Conservation (phyloP, 2,329 filamentous ascomycete genomes). For the Xylariaceae sp. region DNA sequence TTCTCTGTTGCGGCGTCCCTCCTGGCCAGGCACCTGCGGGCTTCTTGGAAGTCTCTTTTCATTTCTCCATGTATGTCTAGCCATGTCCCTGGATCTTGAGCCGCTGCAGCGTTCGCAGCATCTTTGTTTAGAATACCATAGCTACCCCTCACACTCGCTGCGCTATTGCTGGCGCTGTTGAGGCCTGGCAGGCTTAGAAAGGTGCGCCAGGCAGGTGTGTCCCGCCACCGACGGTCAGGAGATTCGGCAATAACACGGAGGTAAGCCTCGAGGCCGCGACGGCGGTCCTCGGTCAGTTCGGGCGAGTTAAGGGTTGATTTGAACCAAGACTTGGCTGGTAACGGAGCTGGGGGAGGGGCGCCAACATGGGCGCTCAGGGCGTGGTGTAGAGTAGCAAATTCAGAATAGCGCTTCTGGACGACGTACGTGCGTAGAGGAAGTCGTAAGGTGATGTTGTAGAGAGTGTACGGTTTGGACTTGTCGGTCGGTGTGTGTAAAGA, state of each 20-base stretch:
- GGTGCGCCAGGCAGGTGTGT: slow-evolving; percentile 72
- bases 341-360: slow-evolving; percentile 67
- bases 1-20: slow-evolving; percentile 66
- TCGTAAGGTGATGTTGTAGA: slow-evolving; percentile 80
- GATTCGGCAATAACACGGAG: slow-evolving; percentile 74
- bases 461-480: slow-evolving; percentile 72
- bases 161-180: slow-evolving; percentile 55
- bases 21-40: slow-evolving; percentile 68
- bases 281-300: slow-evolving; percentile 74
- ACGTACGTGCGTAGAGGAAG: slow-evolving; percentile 78
- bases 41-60: slow-evolving; percentile 73
- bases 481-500: slow-evolving; percentile 57
- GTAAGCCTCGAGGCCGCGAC: slow-evolving; percentile 72
- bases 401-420: slow-evolving; percentile 82
- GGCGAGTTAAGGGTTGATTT: slow-evolving; percentile 73
- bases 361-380: slow-evolving; percentile 66
- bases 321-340: slow-evolving; percentile 81
- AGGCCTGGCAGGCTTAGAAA: slow-evolving; percentile 74
- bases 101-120: slow-evolving; percentile 49
- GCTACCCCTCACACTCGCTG: slow-evolving; percentile 55
- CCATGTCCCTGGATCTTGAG: slow-evolving; percentile 73
- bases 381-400: slow-evolving; percentile 73
- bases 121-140: slow-evolving; percentile 41
- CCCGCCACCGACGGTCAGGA: slow-evolving; percentile 78
- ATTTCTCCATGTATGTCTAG: slow-evolving; percentile 77